Base-by-base conservation (phyloP, 768 basidiomycete species). In the Floccularia luteovirens region DNA sequence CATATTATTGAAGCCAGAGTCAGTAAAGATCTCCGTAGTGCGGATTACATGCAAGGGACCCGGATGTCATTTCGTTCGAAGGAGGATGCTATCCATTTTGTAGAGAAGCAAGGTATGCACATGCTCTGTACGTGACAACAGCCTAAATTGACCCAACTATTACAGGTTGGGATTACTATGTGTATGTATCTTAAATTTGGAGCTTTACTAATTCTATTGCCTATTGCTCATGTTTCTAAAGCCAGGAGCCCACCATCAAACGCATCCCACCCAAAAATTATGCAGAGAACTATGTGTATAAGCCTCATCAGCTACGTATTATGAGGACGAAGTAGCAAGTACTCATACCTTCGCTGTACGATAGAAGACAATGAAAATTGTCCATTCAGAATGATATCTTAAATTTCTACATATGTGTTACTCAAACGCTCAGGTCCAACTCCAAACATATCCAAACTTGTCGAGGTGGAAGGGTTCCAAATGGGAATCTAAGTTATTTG, bases 31-130 rank as follows among this genome's bases (percentile, higher is more conserved):
- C 24, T 23, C 31, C 14, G 13, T 45, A 90, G 90, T 47, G 92
- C 90, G 42, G 92, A 97, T 61, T 97, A 96, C 61, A 86, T 94
- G 83, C 92, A 97, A 58, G 90, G 86, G 14, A 88, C 88, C 3
- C 78, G 82, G 3, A 40, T 94, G 46, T 72, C 77, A 27, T 97
- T 98, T 75, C 72, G 72, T 52, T 79, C 78, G 39, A 88, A 86
- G 62, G 89, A 90, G 56, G 90, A 90, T 52, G 94, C 94, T 24
- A 71, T 94, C 38, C 87, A 90, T 53, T 98, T 97, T 56, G 87
- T 91, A 17, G 93, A 96, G 72, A 96, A 92, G 66, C 94, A 98
- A 72, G 94, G 91, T 82, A 50, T 32, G 46, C 42, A 28, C 23
- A 25, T 24, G 16, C 39, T 13, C 7, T 21, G 7, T 17, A 45